Base-by-base conservation (phyloP, 2,329 filamentous ascomycete genomes). In the Arthroderma sp. region DNA sequence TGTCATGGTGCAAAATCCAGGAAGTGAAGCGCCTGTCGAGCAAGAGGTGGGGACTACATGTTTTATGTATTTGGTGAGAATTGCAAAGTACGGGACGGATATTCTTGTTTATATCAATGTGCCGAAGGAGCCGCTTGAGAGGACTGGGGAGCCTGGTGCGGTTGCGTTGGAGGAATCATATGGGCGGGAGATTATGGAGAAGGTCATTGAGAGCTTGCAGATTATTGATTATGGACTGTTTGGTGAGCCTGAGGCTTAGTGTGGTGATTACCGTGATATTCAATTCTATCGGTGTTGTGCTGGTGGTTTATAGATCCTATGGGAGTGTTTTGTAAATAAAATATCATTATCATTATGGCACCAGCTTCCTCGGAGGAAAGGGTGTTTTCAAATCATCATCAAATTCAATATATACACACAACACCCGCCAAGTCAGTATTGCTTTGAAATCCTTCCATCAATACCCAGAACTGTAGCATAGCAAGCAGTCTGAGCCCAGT, bases 21-120 rank as follows among this genome's bases (percentile, higher is more conserved):
- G 28, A 2, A 36, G 9, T 11, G 30, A 28, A 27, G 30, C 30
- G 9, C 11, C 32, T 28, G 11, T n/a, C 33, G 29, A 46, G 28
- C 38, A 32, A 22, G 42, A 52, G 46, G 52, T 48, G 10, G 58
- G 58, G 4, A 59, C 49, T 4, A 83, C 77, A 36, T 80, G 91
- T 48, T 77, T 88, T 52, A 71, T 94, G 52, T 77, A 85, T 10
- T 70, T 95, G 36, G 67, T 95, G 46, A 74, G 89, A 10, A 71
- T 96, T 39, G 81, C 81, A 62, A 73, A 76, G 55, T 73, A 87
- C 58, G 71, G 70, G 46, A 89, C 88, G 1, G 89, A 96, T 63
- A 67, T 96, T 34, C 68, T 94, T 39, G 78, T 94, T 50, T 84
- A 84, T 36, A 77, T 94, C 58, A 95, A 94, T 63, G 83, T 94